Percentiles rank a stretch among this genome's conserved stretches.
phyloP scores from a whole-genome alignment of 305 asterid species.

The Solanum hybrid region DNA sequence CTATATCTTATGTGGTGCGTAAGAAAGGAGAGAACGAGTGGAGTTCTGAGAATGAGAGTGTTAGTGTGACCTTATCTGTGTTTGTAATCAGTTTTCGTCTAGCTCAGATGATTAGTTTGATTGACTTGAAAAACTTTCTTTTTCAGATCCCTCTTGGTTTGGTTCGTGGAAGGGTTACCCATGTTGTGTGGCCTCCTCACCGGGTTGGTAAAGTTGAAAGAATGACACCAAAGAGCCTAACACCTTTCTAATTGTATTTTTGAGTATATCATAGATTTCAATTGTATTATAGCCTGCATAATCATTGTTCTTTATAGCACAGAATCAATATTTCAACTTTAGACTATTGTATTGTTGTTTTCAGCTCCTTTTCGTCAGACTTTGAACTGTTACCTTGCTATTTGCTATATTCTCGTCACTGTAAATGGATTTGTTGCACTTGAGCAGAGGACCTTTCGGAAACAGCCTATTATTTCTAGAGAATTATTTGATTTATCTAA shows the following conservation, averaged over 20 bases:
- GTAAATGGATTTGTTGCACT: background rate
- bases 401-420: background rate
- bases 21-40: background rate
- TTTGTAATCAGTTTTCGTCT: background rate
- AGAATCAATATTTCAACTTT: background rate
- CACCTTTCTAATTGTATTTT: constrained; percentile 2
- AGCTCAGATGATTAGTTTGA: background rate
- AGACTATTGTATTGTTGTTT: background rate
- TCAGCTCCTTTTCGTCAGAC: background rate
- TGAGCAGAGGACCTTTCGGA: background rate
- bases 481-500: background rate
- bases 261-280: background rate
- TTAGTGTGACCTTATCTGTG: background rate
- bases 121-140: background rate
- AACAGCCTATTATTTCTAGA: background rate
- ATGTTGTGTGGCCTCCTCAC: constrained; percentile 82
- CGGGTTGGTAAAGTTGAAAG: constrained; percentile 45
- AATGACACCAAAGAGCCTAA: constrained; percentile 10
- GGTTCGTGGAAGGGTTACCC: constrained; percentile 70
- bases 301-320: background rate
- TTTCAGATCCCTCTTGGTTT: constrained; percentile 76
- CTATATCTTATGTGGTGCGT: background rate
- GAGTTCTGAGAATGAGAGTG: background rate
- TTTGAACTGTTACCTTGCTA: background rate
- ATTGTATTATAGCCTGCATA: constrained; percentile 3